Conservation (phyloP, 192 early-diverging fungal genomes). For the Coemansia sp. region DNA sequence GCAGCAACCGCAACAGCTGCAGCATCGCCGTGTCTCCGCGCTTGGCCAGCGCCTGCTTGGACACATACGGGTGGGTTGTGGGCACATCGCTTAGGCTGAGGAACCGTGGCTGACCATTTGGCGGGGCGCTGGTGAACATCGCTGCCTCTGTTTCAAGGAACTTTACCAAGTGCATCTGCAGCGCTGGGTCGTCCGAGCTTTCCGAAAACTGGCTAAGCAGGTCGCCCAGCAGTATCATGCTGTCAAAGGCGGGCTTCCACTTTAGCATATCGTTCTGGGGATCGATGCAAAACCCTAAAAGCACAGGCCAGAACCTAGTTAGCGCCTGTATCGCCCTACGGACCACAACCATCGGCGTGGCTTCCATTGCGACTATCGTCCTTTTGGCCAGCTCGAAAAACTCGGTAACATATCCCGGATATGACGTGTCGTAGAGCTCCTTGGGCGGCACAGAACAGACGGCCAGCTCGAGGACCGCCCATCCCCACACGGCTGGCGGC, state of each 20-base stretch:
- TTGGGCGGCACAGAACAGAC: conserved; percentile 30
- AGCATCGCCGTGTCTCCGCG: conserved; percentile 38
- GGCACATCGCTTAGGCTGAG: conserved; percentile 23
- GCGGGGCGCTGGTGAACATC: conserved; percentile 23
- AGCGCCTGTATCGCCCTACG: conserved; percentile 43
- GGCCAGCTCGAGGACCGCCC: conserved; percentile 50
- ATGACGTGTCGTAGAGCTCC: conserved; percentile 24
- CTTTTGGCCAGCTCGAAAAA: conserved; percentile 29
- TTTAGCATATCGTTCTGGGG: neutral
- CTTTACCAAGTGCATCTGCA: conserved; percentile 49
- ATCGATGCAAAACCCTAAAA: conserved; percentile 18
- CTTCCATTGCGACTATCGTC: conserved; percentile 28
- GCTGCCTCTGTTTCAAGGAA: conserved; percentile 44
- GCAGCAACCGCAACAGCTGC: conserved; percentile 45
- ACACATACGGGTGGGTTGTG: conserved; percentile 31
- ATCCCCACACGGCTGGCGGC: conserved; percentile 52
- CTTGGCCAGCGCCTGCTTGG: conserved; percentile 17
- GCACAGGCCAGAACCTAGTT: conserved; percentile 46
- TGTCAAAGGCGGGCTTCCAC: conserved; percentile 30
- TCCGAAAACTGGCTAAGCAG: conserved; percentile 21
- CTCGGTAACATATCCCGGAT: conserved; percentile 25
- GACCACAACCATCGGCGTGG: conserved; percentile 44
- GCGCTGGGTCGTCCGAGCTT: conserved; percentile 38
- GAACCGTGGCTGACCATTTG: neutral
- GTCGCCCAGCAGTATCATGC: conserved; percentile 22